Evolutionary conservation across 1,284 basidiomycete genomes (phyloP), one percentile per base, ranked within the genome.

Genomic region (Cryptococcus sp.): DNA sequence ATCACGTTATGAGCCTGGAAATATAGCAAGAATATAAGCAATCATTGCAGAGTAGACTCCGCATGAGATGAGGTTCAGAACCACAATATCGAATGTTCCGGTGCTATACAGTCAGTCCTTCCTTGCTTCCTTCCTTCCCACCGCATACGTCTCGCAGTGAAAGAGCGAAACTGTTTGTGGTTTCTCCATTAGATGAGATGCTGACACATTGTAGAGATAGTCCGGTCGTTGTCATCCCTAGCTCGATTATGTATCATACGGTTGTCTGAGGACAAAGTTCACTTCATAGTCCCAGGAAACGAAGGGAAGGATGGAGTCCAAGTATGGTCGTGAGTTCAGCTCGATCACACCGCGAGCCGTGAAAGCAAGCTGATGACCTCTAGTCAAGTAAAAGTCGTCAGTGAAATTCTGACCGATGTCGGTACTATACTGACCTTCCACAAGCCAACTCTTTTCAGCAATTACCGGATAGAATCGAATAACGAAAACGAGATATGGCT

Each of bases 401-500:
- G 77, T 51, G 33, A 46, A 43, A 38, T 41, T 10, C 38, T 41
- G n/a, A 10, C n/a, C 38, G 10, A n/a, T 10, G 38, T 41, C 38
- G n/a, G n/a, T 23, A 23, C 23, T 41, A 41, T 41, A 41, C 38
- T 10, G 38, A 41, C n/a, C 38, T 10, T 41, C 10, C 38, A n/a
- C 32, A 70, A 66, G 46, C 50, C 5, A 84, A 23, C 87, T 0
- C 74, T 94, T 5, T 95, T 94, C 77, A 81, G 80, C 4, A 81
- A 85, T 58, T 93, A 90, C 73, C 86, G 89, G 41, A 91, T 95
- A 61, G 88, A 93, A 70, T 92, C 89, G 13, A 92, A 92, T 65
- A 61, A 63, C 35, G 80, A 85, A 50, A 92, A 95, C 71, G 84
- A 87, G 65, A 94, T 95, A 58, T 87, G 86, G 30, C 78, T 93